Evolutionary conservation across 352 stramenopile genomes (phyloP).

Genomic region (Hyaloperonospora arabidopsidis): DNA sequence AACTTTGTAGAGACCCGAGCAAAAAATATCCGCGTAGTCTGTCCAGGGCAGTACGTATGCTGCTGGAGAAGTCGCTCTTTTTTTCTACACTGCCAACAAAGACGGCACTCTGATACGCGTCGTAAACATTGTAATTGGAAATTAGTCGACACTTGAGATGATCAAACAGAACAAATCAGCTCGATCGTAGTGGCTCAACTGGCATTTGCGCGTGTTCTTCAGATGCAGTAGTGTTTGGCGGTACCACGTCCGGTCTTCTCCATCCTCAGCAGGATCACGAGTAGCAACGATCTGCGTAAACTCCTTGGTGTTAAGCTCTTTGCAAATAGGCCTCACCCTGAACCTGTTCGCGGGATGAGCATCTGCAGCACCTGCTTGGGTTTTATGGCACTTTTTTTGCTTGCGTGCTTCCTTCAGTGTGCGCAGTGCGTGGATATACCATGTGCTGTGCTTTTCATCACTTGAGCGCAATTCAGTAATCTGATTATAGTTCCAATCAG

Average conservation of each 20-base stretch:
- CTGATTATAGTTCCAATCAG: slow-evolving; percentile 30
- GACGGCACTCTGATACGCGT: too few relatives aligned
- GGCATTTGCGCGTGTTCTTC: slow-evolving; percentile 27
- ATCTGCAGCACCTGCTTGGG: neutral
- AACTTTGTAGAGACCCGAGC: neutral
- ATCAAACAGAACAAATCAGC: slow-evolving; percentile 29
- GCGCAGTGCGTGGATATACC: slow-evolving; percentile 31
- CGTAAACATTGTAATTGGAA: too few relatives aligned
- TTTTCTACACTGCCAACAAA: too few relatives aligned
- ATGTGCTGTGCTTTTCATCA: slow-evolving; percentile 19
- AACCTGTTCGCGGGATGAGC: neutral
- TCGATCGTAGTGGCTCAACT: slow-evolving; percentile 8
- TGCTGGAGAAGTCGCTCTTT: too few relatives aligned
- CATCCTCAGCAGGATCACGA: slow-evolving; percentile 15
- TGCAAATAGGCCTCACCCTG: neutral
- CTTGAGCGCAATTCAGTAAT: slow-evolving; percentile 29
- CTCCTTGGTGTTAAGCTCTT: slow-evolving; percentile 11
- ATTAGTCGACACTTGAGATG: slow-evolving; percentile 20
- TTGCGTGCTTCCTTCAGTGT: slow-evolving; percentile 34
- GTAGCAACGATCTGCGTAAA: slow-evolving; percentile 24
- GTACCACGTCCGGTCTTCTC: slow-evolving; percentile 24
- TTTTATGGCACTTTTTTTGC: slow-evolving; percentile 10
- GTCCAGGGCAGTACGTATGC: neutral
- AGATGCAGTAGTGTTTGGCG: slow-evolving; percentile 27
- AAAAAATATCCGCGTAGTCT: neutral